phyloP scores from a whole-genome alignment of 1,139 yeast species.

The Geotrichum bryndzae region DNA sequence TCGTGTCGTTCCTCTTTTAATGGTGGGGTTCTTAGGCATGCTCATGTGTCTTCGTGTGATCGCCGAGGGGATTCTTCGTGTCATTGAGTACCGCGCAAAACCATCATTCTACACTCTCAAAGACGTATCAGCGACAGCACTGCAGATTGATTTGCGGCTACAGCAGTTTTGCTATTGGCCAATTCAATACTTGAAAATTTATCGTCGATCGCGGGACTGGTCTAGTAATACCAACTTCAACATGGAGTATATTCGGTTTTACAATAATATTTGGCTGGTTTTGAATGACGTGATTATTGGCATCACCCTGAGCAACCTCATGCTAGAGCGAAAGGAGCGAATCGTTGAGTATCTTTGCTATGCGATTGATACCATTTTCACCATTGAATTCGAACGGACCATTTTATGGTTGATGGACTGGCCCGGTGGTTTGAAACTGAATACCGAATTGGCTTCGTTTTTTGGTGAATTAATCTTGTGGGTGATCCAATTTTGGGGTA shows the following conservation, averaged over 20 bases:
- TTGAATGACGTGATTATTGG: conserved; percentile 80
- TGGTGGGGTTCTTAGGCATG: conserved; percentile 18
- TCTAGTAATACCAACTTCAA: conserved; percentile 36
- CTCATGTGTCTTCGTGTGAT: conserved; percentile 24
- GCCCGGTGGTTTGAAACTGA: conserved; percentile 92
- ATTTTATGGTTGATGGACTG: conserved; percentile 77
- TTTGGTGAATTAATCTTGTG: conserved; percentile 82
- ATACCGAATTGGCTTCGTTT: conserved; percentile 77
- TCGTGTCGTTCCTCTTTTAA: conserved; percentile 6
- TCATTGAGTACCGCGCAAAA: conserved; percentile 37
- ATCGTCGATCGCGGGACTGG: conserved; percentile 34
- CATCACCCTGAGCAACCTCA: conserved; percentile 47
- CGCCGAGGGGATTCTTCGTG: conserved; percentile 36
- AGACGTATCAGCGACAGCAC: conserved; percentile 56
- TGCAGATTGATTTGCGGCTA: conserved; percentile 72
- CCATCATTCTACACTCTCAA: conserved; percentile 34
- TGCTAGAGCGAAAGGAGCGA: conserved; percentile 42
- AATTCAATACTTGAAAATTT: conserved; percentile 61
- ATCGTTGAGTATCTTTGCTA: conserved; percentile 31
- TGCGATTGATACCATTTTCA: conserved; percentile 38
- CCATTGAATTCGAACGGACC: conserved; percentile 42
- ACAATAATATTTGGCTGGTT: conserved; percentile 84
- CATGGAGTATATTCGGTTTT: conserved; percentile 74
- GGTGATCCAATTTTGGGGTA: conserved; percentile 70
- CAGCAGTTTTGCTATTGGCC: conserved; percentile 80